Base-by-base conservation (phyloP, 2,329 filamentous ascomycete genomes). In the Trichoderma hamatum region DNA sequence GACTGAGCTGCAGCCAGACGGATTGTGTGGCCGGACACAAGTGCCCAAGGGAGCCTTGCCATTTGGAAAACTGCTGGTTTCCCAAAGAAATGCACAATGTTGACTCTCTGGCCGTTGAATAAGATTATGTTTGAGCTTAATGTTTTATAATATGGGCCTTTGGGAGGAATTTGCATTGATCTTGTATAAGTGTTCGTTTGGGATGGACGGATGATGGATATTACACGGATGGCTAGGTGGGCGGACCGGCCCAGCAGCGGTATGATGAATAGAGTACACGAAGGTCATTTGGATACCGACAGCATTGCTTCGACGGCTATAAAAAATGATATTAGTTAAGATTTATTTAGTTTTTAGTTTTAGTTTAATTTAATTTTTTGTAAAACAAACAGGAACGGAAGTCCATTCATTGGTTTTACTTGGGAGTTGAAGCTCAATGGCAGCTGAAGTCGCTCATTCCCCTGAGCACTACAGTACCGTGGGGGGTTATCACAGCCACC, bases 1-100 rank as follows among this genome's bases (percentile, higher is more conserved):
- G 77, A 0, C 49, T 77, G 43, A 61, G 65, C 28, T 81, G 80
- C 70, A 69, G 55, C 14, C 68, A 75, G 43, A 43, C 69, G 7
- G 52, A 69, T 16, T 76, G 75, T 46, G 43, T 74, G 21, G 52
- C 19, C 9, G 74, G 74, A 10, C 74, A 76, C 67, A 70, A 58
- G 9, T 76, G 75, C 52, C 46, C 71, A 2, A 55, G 69, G 26
- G 52, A 63, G 5, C 66, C 69, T 32, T 76, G 73, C 34, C n/a
- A 51, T 16, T 21, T 55, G 4, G 26, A 43, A 5, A 56, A 64
- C 6, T 75, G 74, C 64, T 49, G 70, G 55, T 75, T 75, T 51
- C 55, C 69, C 0, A 32, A 30, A 16, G 70, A 70, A 19, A 72
- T 74, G 70, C 73, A 75, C 39, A 61, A 69, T 5, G 70, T 74